Base-by-base conservation (phyloP, 306 rosid genomes). In the Medicago ruthenica region DNA sequence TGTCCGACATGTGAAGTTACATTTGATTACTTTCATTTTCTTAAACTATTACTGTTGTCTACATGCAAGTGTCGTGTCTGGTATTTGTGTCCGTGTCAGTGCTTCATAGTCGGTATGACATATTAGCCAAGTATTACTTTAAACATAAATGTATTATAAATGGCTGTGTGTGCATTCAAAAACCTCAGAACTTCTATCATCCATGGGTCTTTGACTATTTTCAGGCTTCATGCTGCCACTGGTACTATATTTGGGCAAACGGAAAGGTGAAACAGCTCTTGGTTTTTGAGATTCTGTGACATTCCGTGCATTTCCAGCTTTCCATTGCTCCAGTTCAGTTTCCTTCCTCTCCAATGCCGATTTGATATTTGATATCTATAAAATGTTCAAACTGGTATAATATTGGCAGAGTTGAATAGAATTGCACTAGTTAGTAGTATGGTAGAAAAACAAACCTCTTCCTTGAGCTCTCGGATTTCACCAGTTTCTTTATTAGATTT, bases 401-500 rank as follows among this genome's bases (percentile, higher is more conserved):
- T 54, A 65, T 18, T 62, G 47, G 13, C 39, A 5, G 14, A 67
- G 16, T 72, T 59, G 24, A 37, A 18, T 57, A 40, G 34, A 61
- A 67, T 18, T 59, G 75, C 54, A 82, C 22, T 45, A 51, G 70
- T 60, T 50, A 55, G 20, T 55, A 55, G 20, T 10, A 77, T 73
- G 82, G 77, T 71, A n/a, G 42, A 34, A 61, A 61, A 41, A 44
- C 79, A 12, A 72, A 95, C 98, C 98, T 90, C 97, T 2, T 92
- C 97, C 80, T 89, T 95, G 8, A 95, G 89, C 63, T 92, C 97
- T 70, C 84, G 80, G 72, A 95, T 87, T 88, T 95, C 97, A 22
- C 96, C 88, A 8, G 91, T 83, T 88, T 92, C 98, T 87, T 92
- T 95, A 64, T 95, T 89, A 13, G 95, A 88, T 73, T 87, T 87